Evolutionary conservation across 179 eudicot species (phyloP), one percentile per base, ranked within the genome.

Genomic region (Beta lomatogona): DNA sequence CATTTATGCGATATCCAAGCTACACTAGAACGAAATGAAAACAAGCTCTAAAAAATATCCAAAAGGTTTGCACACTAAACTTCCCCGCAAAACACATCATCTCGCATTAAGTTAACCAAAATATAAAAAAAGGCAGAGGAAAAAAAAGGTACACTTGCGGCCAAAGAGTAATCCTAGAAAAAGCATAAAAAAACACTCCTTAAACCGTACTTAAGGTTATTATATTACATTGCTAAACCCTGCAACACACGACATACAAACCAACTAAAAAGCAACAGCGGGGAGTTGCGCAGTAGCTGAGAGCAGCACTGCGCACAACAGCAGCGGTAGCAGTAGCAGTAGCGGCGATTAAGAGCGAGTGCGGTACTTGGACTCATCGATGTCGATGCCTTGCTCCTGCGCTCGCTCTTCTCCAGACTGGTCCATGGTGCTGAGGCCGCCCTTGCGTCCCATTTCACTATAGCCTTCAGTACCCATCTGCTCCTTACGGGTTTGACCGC

Each of bases 361-460:
- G 6, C 59, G 79, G 76, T 68, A 91, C 88, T 89, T 89, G 84
- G 91, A 86, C 80, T 89, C 90, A 25, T 91, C 91, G 25, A 90
- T 90, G 3, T 85, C 79, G 7, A 90, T 85, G 15, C 91, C 93
- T 80, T 89, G 87, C 76, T 91, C 88, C 4, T 83, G 88, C 0
- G 88, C 96, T 0, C 89, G 87, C 63, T 89, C 87, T 14, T 81
- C 87, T 0, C 92, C 90, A 5, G 92, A 86, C 85, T 85, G 85
- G 41, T 83, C 89, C 72, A 36, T 82, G 78, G 91, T 87, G 86
- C 86, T 88, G 2, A 88, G 91, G 12, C 96, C 93, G 3, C 93
- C 93, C n/a, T 92, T 91, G 14, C 90, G 88, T 14, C 93, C 93
- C 91, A 90, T 90, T 78, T 90, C 89, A 53, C 83, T 84, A 79